Percentiles rank a stretch among this genome's conserved stretches.
phyloP scores from a whole-genome alignment of 1,139 yeast species.

The Saccharomyces hybrid region DNA sequence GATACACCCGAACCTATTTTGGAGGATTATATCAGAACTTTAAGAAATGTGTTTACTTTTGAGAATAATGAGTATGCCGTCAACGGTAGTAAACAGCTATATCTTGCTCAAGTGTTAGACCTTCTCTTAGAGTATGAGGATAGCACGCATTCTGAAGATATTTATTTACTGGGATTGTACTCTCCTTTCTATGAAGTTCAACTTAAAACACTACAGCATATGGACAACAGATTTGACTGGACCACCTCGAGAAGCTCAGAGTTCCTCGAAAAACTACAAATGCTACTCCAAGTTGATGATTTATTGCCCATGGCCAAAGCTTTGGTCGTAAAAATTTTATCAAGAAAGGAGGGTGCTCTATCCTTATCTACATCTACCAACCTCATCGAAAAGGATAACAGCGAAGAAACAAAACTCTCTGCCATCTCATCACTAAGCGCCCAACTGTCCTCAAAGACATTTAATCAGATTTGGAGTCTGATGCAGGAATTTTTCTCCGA shows the following conservation, averaged over 20 bases:
- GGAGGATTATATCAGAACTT: neutral
- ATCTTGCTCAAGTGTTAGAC: slow-evolving; percentile 33
- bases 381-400: slow-evolving; percentile 26
- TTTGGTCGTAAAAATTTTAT: slow-evolving; percentile 37
- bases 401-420: slow-evolving; percentile 43
- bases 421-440: slow-evolving; percentile 47
- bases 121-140: slow-evolving; percentile 29
- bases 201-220: slow-evolving; percentile 36
- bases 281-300: slow-evolving; percentile 27
- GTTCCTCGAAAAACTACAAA: slow-evolving; percentile 24
- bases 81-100: slow-evolving; percentile 43
- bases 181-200: slow-evolving; percentile 47
- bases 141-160: slow-evolving; percentile 19
- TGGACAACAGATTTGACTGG: slow-evolving; percentile 13
- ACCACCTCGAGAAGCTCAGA: slow-evolving; percentile 13
- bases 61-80: slow-evolving; percentile 11
- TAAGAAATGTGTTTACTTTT: slow-evolving; percentile 32
- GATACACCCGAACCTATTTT: neutral
- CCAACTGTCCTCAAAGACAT: slow-evolving; percentile 28
- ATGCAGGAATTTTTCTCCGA: slow-evolving; percentile 37
- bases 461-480: slow-evolving; percentile 32
- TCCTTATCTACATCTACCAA: slow-evolving; percentile 26
- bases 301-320: slow-evolving; percentile 42
- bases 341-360: slow-evolving; percentile 18
- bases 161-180: slow-evolving; percentile 32